These are phyloP conservation scores for Scenedesmus sp. DNA, from an alignment of 163 green algal genomes.

Conservation along the genomic window DNA sequence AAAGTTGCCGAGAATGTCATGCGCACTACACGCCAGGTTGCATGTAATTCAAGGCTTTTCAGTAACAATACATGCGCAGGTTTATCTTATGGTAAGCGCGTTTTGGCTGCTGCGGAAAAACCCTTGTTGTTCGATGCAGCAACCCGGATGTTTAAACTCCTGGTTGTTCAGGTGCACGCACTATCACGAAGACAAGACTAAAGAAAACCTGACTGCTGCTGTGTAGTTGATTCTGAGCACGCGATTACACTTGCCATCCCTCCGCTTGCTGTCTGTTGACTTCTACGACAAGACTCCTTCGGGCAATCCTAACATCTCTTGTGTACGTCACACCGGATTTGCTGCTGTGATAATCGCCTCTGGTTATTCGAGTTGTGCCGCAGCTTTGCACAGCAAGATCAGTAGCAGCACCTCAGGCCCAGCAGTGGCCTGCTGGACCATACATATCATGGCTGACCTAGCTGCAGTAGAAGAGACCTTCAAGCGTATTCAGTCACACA, in stretches of 20 bases:
- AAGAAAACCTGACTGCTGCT: too few relatives aligned
- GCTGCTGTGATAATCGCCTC: neutral
- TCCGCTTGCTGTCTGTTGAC: neutral
- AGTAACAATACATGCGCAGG: neutral
- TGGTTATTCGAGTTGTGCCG: neutral
- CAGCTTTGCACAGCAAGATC: neutral
- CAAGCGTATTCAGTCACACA: constrained; percentile 68
- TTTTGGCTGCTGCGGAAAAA: neutral
- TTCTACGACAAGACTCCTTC: neutral
- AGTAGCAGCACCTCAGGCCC: constrained; percentile 17
- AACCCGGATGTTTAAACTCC: too few relatives aligned
- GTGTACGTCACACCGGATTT: neutral
- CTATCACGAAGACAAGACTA: too few relatives aligned
- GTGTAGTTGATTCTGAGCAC: neutral
- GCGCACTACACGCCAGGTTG: neutral
- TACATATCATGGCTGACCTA: constrained; percentile 67
- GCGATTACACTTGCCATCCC: neutral
- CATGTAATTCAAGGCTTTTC: neutral
- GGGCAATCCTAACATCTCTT: neutral
- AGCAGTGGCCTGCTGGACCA: neutral
- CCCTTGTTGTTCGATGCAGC: neutral
- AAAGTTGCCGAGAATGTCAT: neutral
- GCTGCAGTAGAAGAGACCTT: constrained; percentile 78
- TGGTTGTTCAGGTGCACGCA: neutral
- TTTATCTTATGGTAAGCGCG: neutral